These are phyloP conservation scores for Coelastrella sp. DNA, from an alignment of 139 green algal species.

Conservation along the genomic window DNA sequence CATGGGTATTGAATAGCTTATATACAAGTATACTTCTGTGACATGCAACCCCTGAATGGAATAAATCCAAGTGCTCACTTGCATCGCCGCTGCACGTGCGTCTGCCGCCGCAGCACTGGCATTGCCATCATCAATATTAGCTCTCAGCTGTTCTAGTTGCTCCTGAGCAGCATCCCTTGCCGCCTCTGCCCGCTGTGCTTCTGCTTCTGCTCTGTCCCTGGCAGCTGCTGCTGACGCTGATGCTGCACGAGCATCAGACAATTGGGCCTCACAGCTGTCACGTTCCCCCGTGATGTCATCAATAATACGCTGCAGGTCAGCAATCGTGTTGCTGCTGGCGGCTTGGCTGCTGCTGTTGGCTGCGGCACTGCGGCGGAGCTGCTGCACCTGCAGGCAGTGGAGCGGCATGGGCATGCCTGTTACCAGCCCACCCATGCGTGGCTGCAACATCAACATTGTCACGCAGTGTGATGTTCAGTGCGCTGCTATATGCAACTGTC, in stretches of 20 bases:
- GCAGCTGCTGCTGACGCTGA: conserved; percentile 8
- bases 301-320: conserved; percentile 42
- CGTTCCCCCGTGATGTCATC: conserved; percentile 27
- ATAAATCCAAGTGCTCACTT: not conserved
- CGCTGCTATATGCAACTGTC: too few relatives aligned
- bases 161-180: not conserved
- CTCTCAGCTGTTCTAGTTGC: conserved; percentile 15
- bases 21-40: too few relatives aligned
- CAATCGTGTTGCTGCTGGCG: not conserved
- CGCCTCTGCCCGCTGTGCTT: conserved; percentile 5
- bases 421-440: too few relatives aligned
- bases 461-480: too few relatives aligned
- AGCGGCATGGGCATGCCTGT: too few relatives aligned
- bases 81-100: conserved; percentile 12
- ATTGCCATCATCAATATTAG: conserved; percentile 10
- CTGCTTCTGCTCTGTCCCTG: conserved; percentile 35
- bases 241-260: conserved; percentile 34
- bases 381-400: not conserved
- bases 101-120: conserved; percentile 47
- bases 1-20: too few relatives aligned
- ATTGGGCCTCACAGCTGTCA: conserved; percentile 26
- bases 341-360: conserved; percentile 14
- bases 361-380: conserved; percentile 6
- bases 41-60: too few relatives aligned
- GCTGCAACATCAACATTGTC: too few relatives aligned